Evolutionary conservation across 1,284 basidiomycete genomes (phyloP), one percentile per base, ranked within the genome.

Genomic region (Naganishia sp.): DNA sequence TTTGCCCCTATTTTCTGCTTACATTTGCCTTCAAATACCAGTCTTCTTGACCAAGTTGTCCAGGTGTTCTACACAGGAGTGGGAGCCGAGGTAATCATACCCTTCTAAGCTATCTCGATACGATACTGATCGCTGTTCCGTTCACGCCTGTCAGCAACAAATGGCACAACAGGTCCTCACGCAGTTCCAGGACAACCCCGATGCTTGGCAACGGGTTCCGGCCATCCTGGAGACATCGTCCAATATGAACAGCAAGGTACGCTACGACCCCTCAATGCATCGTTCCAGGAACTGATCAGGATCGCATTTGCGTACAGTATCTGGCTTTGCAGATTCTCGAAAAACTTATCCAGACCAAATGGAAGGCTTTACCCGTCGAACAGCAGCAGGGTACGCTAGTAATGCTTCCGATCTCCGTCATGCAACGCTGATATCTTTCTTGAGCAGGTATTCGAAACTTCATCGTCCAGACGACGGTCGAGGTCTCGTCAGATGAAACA

Each of bases 171-270:
- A 89, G 76, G 84, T 91, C 67, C 85, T 97, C 70, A 94, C 94
- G 11, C 94, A 96, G 78, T 92, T 99, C 76, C 94, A 99, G 80
- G 96, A 99, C 72, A 86, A 93, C 79, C 90, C 92, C n/a, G 96
- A 99, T 69, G 88, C 94, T 54, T 99, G 96, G 96, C 94, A 95
- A 71, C 86, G 92, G 76, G 96, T 99, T 1, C 96, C 96, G 42
- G 89, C 90, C 69, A 90, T 99, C 73, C 84, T 99, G 65, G 93
- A 98, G 77, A 84, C 85, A 68, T 91, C 92, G 11, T 83, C 84
- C 25, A 93, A 89, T 77, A 86, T 89, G 45, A 95, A 98, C 79
- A 88, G 94, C 50, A 99, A 99, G 85, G 94, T 92, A 55, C 59
- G 82, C 72, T 54, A 6, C 16, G 21, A 7, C 2, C 9, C 15